Base-by-base conservation (phyloP, 2,329 filamentous ascomycete genomes). In the Pseudocercospora ulei region DNA sequence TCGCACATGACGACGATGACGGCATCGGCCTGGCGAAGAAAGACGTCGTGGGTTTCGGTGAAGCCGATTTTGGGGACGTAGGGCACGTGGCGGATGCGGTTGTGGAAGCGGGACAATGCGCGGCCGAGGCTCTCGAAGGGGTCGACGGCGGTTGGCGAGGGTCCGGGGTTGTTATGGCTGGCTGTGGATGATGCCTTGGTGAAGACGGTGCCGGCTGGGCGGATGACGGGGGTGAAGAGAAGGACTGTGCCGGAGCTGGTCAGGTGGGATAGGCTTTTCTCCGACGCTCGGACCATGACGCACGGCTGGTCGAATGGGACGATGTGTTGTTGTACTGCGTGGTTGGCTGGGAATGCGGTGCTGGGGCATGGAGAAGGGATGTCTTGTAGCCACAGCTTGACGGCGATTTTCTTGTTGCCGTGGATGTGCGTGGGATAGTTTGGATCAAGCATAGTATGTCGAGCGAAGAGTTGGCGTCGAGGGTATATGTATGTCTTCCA, bases 111-210 rank as follows among this genome's bases (percentile, higher is more conserved):
- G 33, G 75, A 72, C 33, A 87, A 59, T 28, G 75, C 71, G 46
- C 71, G 69, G 12, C 81, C 82, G 11, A 87, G 65, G 8, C 72
- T 69, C 58, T 86, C 80, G 54, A 86, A 86, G 0, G 81, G 82
- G 55, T 87, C 82, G 51, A 62, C 67, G 28, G 66, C 64, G 12
- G 16, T 19, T 28, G 60, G 33, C 3, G 13, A 17, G 3, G 37
- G 20, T 25, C 30, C 53, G 28, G 62, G 51, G 48, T 61, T 61
- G 43, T 59, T 61, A 49, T 61, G 64, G 46, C 63, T 55, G 30
- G 67, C 72, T 13, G 67, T 37, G 7, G 41, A 41, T 26, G 40
- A 11, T n/a, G n/a, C n/a, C n/a, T n/a, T n/a, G n/a, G n/a, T n/a
- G n/a, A n/a, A n/a, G n/a, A n/a, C n/a, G n/a, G n/a, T n/a, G 25